These are phyloP conservation scores for Cyclotella choctawhatcheeana DNA, from an alignment of 108 stramenopile species.

Conservation along the genomic window DNA sequence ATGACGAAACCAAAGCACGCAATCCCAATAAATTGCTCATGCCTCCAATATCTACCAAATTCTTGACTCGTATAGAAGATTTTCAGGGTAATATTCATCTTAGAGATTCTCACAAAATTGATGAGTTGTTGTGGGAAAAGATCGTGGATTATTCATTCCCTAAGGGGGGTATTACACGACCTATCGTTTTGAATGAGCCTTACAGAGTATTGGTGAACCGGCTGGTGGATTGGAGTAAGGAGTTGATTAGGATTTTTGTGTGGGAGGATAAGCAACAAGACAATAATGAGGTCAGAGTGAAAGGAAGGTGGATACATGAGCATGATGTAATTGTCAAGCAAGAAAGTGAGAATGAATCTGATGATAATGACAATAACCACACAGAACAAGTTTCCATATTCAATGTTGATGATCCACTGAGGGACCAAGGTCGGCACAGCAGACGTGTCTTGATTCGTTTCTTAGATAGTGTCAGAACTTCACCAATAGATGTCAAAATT, in stretches of 20 bases:
- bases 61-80: constrained; percentile 24
- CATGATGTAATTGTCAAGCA: too few relatives aligned
- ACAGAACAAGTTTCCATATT: background rate
- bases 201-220: background rate
- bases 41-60: constrained; percentile 28
- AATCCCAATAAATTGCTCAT: background rate
- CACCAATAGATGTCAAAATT: constrained; percentile 39
- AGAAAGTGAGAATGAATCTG: too few relatives aligned
- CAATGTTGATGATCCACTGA: background rate
- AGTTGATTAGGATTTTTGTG: constrained; percentile 7
- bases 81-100: constrained; percentile 31
- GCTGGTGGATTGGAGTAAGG: constrained; percentile 10
- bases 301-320: too few relatives aligned
- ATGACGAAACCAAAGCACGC: background rate
- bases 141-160: constrained; percentile 38
- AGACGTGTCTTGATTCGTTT: background rate
- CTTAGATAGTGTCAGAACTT: constrained; percentile 8
- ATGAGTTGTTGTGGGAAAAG: constrained; percentile 34
- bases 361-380: background rate
- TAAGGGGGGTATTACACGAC: constrained; percentile 23
- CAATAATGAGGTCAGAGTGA: too few relatives aligned
- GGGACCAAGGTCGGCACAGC: background rate
- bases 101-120: constrained; percentile 4
- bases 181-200: constrained; percentile 18
- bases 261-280: background rate